phyloP scores from a whole-genome alignment of 169 alveolate genomes.

The Plasmodium fragile region DNA sequence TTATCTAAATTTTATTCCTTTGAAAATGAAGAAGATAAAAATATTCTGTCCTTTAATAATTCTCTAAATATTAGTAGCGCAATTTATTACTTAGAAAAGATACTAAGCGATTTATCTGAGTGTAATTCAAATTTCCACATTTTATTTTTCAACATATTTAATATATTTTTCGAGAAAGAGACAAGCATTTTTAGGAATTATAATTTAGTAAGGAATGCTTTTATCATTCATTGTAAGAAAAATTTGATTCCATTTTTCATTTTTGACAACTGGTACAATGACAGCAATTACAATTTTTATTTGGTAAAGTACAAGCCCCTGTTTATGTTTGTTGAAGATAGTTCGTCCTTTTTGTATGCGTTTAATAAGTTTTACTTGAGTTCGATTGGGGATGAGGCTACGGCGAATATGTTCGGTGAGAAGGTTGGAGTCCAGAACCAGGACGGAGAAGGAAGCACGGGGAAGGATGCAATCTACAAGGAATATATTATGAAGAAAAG shows the following conservation, averaged over 20 bases:
- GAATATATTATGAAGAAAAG: conserved; percentile 76
- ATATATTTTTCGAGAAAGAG: conserved; percentile 77
- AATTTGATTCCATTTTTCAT: conserved; percentile 76
- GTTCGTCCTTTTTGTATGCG: conserved; percentile 84
- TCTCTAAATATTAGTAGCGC: conserved; percentile 63
- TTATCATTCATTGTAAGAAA: conserved; percentile 80
- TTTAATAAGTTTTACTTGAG: conserved; percentile 79
- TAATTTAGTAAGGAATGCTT: conserved; percentile 77
- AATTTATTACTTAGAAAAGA: conserved; percentile 59
- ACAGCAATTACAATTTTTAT: conserved; percentile 73
- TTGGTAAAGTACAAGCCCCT: conserved; percentile 80
- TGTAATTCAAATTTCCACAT: conserved; percentile 77
- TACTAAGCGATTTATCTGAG: conserved; percentile 35
- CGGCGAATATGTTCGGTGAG: not conserved
- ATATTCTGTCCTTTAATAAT: conserved; percentile 50
- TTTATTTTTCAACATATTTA: conserved; percentile 82
- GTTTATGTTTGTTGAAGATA: conserved; percentile 84
- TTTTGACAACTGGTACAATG: conserved; percentile 83
- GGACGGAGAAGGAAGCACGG: conserved; percentile 25
- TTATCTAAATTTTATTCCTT: conserved; percentile 61
- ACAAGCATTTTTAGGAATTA: conserved; percentile 39
- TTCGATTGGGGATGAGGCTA: not conserved
- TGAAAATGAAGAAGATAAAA: conserved; percentile 64
- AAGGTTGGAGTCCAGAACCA: not conserved
- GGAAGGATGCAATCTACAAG: conserved; percentile 74